Evolutionary conservation across 805 yeast genomes (phyloP), one percentile per base, ranked within the genome.

Genomic region (Blastobotrys muscicola): DNA sequence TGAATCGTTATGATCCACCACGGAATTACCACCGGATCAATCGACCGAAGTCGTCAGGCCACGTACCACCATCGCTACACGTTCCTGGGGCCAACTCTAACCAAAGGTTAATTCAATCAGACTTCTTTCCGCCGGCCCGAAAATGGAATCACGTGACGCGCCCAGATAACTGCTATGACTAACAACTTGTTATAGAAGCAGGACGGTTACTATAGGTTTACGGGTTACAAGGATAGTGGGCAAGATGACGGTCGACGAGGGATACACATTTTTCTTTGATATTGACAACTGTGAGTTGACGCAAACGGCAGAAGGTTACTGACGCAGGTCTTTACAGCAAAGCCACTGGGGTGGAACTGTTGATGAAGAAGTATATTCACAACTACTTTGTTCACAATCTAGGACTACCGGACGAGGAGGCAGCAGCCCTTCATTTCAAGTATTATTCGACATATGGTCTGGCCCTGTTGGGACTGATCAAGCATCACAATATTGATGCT

Each of bases 371-470:
- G 12, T 80, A 79, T 48, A 90, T 92, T 53, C 90, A 85, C 51
- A 67, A 80, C 38, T 90, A 82, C 63, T 86, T 92, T 67, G 81
- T 78, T 54, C 71, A 72, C 43, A 70, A 72, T 39, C 68, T 90
- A 42, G 57, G 69, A 13, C 64, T 90, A 35, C 67, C 70, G 38
- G 86, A 80, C 50, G 82, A 78, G 36, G 86, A 82, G 9, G 97
- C 98, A 1, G 73, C 71, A 45, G 56, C 65, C 15, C 69, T 92
- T 48, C 94, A 86, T 58, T 66, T 68, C 59, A 71, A 71, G 49
- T 90, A 90, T 65, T 92, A 90, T 60, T 76, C 76, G 53, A 81
- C 82, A 38, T 90, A 87, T 56, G 98, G 98, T 1, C 70, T 90
- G 47, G 97, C 97, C 0, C 76, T 90, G 41, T 95, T 90, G 62